phyloP scores from a whole-genome alignment of 2,329 filamentous ascomycete species.

The Fusarium sp. region DNA sequence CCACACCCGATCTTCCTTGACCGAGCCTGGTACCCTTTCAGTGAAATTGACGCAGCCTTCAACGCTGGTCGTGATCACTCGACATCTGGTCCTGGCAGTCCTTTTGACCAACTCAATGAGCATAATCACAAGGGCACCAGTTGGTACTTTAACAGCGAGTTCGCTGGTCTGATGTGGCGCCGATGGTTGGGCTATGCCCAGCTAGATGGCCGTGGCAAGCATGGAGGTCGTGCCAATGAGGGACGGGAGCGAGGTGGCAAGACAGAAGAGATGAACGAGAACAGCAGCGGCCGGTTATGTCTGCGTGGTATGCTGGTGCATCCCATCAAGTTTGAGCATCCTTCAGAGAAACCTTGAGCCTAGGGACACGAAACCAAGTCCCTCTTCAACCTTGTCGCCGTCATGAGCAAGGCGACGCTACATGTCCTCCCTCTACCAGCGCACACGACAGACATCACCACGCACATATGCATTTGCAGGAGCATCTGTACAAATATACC shows the following conservation, averaged over 20 bases:
- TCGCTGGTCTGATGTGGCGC: constrained; percentile 80
- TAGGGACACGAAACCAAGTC: not conserved
- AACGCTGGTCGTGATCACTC: constrained; percentile 78
- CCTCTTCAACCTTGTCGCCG: constrained; percentile 32
- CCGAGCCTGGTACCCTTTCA: constrained; percentile 74
- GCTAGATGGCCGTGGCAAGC: constrained; percentile 59
- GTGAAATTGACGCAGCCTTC: constrained; percentile 78
- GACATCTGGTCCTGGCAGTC: constrained; percentile 70
- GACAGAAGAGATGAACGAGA: constrained; percentile 56
- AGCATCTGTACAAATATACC: constrained; percentile 47
- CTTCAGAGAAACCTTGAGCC: constrained; percentile 51
- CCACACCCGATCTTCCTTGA: constrained; percentile 86
- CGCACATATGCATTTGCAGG: constrained; percentile 45
- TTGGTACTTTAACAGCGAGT: constrained; percentile 87
- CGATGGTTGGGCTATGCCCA: constrained; percentile 76
- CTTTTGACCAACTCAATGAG: constrained; percentile 76
- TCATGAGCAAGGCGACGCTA: constrained; percentile 43
- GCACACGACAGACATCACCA: constrained; percentile 43
- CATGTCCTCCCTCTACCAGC: constrained; percentile 29
- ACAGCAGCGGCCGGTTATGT: constrained; percentile 74
- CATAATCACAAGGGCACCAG: constrained; percentile 84
- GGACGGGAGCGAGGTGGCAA: constrained; percentile 62
- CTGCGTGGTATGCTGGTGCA: constrained; percentile 83
- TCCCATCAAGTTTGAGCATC: constrained; percentile 77
- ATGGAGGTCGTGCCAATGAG: constrained; percentile 59